These are phyloP conservation scores for Gaeumannomyces tritici DNA, from an alignment of 2,329 filamentous ascomycete species.

Conservation along the genomic window DNA sequence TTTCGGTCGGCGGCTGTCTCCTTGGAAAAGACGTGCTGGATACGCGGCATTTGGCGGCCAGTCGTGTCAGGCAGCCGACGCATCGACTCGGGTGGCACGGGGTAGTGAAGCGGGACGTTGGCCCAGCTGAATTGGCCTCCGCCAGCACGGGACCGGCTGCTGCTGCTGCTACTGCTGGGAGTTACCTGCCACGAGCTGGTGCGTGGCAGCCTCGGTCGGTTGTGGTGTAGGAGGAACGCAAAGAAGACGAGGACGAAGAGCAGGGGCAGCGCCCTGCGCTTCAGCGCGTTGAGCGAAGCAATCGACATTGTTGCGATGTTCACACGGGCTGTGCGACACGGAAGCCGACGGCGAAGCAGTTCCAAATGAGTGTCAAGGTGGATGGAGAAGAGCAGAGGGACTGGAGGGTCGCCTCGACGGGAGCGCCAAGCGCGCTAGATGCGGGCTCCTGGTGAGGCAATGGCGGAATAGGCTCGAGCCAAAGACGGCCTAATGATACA, in stretches of 20 bases:
- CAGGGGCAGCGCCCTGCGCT: not conserved
- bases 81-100: conserved; percentile 7
- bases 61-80: conserved; percentile 3
- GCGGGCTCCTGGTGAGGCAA: too few relatives aligned
- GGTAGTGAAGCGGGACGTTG: conserved; percentile 8
- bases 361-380: too few relatives aligned
- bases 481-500: not conserved
- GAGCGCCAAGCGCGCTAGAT: not conserved
- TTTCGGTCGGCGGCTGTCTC: conserved; percentile 13
- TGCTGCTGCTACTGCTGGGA: not conserved
- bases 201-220: not conserved
- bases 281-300: not conserved
- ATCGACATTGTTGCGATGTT: not conserved
- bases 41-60: conserved; percentile 16
- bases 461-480: not conserved
- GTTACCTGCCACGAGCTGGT: not conserved
- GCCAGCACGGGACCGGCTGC: not conserved
- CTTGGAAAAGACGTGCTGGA: conserved; percentile 24
- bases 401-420: too few relatives aligned
- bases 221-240: not conserved
- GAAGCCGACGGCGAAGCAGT: not conserved
- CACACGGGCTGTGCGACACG: not conserved
- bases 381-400: not conserved
- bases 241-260: not conserved
- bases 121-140: conserved; percentile 11